These are phyloP conservation scores for Diddensiella caesifluorescens DNA, from an alignment of 805 yeast genomes.

Conservation along the genomic window DNA sequence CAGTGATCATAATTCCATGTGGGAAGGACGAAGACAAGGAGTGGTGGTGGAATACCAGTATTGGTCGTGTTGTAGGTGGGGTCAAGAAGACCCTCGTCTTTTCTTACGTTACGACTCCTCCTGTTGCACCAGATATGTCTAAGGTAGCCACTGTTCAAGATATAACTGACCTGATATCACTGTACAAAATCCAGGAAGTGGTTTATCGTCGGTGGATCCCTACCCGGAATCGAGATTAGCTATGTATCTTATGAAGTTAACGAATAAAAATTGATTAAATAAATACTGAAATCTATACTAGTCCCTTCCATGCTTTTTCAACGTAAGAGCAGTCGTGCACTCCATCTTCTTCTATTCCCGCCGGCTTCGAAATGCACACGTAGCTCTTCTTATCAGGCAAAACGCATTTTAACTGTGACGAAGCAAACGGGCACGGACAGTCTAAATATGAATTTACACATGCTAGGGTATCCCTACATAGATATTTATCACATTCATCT, in stretches of 20 bases:
- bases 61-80: constrained; percentile 77
- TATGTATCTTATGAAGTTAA: neutral
- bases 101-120: constrained; percentile 58
- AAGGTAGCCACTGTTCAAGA: constrained; percentile 5
- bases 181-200: constrained; percentile 57
- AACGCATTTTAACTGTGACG: constrained; percentile 74
- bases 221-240: constrained; percentile 68
- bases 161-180: constrained; percentile 33
- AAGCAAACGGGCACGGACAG: constrained; percentile 90
- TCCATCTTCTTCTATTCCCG: constrained; percentile 45
- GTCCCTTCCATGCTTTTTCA: constrained; percentile 59
- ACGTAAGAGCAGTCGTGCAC: constrained; percentile 86
- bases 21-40: constrained; percentile 32
- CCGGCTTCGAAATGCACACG: constrained; percentile 82
- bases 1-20: constrained; percentile 45
- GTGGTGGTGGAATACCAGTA: constrained; percentile 61
- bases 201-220: constrained; percentile 82
- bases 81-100: constrained; percentile 76
- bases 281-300: constrained; percentile 30
- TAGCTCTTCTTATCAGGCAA: constrained; percentile 61
- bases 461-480: constrained; percentile 76
- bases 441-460: constrained; percentile 67
- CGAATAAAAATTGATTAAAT: neutral
- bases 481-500: constrained; percentile 50
- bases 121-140: constrained; percentile 18